These are phyloP conservation scores for Clitopilus passeckerianus DNA, from an alignment of 768 basidiomycete species.

Conservation along the genomic window DNA sequence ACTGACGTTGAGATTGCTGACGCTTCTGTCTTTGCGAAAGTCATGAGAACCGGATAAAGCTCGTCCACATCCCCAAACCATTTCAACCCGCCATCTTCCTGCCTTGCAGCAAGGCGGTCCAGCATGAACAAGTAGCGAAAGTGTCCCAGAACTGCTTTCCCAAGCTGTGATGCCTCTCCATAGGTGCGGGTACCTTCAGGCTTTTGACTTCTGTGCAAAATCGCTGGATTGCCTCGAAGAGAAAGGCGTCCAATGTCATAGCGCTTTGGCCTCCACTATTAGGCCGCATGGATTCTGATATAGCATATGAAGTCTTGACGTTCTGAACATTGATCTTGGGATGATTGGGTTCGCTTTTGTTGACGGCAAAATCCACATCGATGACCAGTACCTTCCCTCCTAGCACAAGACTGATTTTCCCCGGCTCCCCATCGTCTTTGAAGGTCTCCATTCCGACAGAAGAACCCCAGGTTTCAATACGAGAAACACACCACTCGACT, in stretches of 20 bases:
- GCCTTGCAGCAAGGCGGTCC: constrained; percentile 59
- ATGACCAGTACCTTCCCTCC: constrained; percentile 80
- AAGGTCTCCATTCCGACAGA: constrained; percentile 72
- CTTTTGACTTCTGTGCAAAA: constrained; percentile 63
- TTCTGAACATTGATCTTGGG: constrained; percentile 42
- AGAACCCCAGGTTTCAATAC: constrained; percentile 58
- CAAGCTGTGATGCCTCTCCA: constrained; percentile 45
- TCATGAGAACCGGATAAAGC: constrained; percentile 43
- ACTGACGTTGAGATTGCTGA: constrained; percentile 49
- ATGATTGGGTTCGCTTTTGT: constrained; percentile 26
- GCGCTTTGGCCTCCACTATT: constrained; percentile 44
- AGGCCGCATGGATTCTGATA: constrained; percentile 33
- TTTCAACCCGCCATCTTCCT: constrained; percentile 57
- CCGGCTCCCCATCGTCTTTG: constrained; percentile 52
- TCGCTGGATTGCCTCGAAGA: constrained; percentile 47
- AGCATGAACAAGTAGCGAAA: constrained; percentile 68
- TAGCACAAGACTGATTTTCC: constrained; percentile 51
- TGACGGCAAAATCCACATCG: constrained; percentile 62
- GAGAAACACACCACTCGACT: constrained; percentile 53
- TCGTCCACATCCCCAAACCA: constrained; percentile 73
- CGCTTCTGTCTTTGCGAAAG: constrained; percentile 50
- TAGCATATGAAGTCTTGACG: constrained; percentile 74
- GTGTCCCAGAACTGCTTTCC: constrained; percentile 45
- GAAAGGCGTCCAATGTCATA: constrained; percentile 56
- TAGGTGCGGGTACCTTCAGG: constrained; percentile 44